Evolutionary conservation across 1,139 yeast species (phyloP).

Genomic region (Candida freyschussii): DNA sequence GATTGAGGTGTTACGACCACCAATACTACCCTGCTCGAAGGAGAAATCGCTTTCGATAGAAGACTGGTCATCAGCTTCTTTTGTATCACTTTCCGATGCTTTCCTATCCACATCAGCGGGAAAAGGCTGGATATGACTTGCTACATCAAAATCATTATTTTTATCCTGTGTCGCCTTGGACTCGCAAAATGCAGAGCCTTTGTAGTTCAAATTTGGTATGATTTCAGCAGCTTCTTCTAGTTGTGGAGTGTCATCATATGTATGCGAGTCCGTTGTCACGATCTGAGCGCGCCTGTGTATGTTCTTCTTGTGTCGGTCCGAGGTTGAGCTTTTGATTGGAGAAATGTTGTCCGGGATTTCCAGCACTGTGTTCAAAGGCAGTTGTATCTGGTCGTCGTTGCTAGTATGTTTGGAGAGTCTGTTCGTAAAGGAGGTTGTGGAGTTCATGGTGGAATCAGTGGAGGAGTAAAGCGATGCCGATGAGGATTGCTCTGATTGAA

Average conservation of each 20-base stretch:
- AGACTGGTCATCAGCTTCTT: conserved; percentile 16
- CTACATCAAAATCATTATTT: no score
- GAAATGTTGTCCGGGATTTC: conserved; percentile 16
- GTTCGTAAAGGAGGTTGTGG: conserved; percentile 1
- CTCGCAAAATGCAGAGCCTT: no score
- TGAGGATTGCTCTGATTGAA: conserved; percentile 11
- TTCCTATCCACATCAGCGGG: no score
- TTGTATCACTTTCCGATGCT: no score
- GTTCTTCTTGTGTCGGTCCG: conserved; percentile 12
- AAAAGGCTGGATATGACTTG: no score
- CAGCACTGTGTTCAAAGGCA: conserved; percentile 19
- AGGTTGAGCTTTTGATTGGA: conserved; percentile 3
- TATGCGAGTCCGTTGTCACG: conserved; percentile 16
- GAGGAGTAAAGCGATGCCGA: conserved; percentile 7
- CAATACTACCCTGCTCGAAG: conserved; percentile 48
- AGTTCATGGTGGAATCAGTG: conserved; percentile 5
- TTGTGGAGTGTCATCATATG: no score
- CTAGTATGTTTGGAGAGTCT: conserved; percentile 3
- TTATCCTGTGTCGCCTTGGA: no score
- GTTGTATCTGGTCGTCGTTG: conserved; percentile 7
- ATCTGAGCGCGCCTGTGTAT: conserved; percentile 24
- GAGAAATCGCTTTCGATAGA: conserved; percentile 42
- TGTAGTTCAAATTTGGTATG: conserved; percentile 7
- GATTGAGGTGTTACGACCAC: conserved; percentile 59
- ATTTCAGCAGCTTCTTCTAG: conserved; percentile 7